phyloP scores from a whole-genome alignment of 2,329 filamentous ascomycete species.

The Coniochaeta pulveracea region DNA sequence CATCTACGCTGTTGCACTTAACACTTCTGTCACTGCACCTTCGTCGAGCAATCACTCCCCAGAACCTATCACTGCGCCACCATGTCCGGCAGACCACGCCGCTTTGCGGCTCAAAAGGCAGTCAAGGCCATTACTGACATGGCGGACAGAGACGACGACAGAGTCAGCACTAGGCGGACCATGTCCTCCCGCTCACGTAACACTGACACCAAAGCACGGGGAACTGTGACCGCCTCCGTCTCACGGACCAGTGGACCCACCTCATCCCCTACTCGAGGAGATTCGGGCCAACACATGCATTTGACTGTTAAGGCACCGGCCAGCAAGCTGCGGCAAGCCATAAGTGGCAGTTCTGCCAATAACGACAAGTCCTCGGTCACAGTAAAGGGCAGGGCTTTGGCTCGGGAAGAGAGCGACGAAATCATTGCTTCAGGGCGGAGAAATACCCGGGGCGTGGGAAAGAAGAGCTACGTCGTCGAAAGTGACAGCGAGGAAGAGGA shows the following conservation, averaged over 20 bases:
- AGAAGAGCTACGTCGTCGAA: constrained; percentile 51
- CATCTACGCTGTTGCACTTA: background rate
- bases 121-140: constrained; percentile 36
- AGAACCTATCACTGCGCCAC: constrained; percentile 4
- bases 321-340: constrained; percentile 39
- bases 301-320: constrained; percentile 41
- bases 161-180: constrained; percentile 22
- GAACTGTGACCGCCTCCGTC: no score
- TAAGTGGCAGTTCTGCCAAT: constrained; percentile 21
- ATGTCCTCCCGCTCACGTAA: constrained; percentile 41
- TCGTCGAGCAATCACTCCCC: no score
- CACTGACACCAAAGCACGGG: constrained; percentile 33
- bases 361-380: constrained; percentile 18
- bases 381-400: no score
- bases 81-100: constrained; percentile 38
- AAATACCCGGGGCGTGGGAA: constrained; percentile 36
- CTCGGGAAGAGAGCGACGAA: constrained; percentile 29
- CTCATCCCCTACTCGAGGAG: constrained; percentile 25
- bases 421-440: constrained; percentile 36
- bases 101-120: constrained; percentile 33
- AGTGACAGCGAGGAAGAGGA: constrained; percentile 29
- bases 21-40: background rate
- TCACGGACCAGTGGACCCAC: constrained; percentile 27
- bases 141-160: constrained; percentile 33
- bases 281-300: constrained; percentile 32